Conservation (phyloP, 2,329 filamentous ascomycete genomes). For the Exophiala dermatitidis region DNA sequence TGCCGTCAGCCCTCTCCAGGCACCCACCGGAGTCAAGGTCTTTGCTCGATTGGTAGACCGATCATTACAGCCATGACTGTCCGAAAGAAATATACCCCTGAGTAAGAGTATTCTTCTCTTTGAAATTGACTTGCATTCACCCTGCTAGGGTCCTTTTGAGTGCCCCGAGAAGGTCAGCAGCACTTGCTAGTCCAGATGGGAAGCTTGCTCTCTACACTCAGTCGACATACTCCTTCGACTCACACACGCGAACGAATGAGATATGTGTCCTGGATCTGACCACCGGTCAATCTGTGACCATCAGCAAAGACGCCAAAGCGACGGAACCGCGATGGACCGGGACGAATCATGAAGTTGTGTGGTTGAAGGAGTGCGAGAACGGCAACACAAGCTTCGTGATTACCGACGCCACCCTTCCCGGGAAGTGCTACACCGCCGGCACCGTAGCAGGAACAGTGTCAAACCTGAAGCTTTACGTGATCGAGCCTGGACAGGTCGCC, state of each 20-base stretch:
- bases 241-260: conserved; percentile 42
- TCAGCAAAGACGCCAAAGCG: conserved; percentile 40
- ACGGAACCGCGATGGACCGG: conserved; percentile 44
- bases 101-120: conserved; percentile 12
- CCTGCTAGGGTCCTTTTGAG: conserved; percentile 38
- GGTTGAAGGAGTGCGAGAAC: conserved; percentile 40
- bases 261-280: conserved; percentile 41
- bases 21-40: not conserved
- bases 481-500: conserved; percentile 39
- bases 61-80: conserved; percentile 14
- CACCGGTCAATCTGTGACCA: conserved; percentile 35
- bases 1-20: too few relatives aligned
- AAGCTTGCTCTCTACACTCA: conserved; percentile 43
- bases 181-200: conserved; percentile 40
- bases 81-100: conserved; percentile 19
- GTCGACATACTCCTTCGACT: conserved; percentile 45
- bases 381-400: conserved; percentile 43
- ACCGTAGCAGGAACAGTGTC: conserved; percentile 42
- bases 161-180: conserved; percentile 42
- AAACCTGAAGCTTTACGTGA: conserved; percentile 39
- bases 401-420: conserved; percentile 36
- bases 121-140: conserved; percentile 1
- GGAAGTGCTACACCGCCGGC: conserved; percentile 39
- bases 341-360: conserved; percentile 39
- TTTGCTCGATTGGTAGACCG: not conserved